These are phyloP conservation scores for Gossypium stocksii DNA, from an alignment of 345 rosid species.

Conservation along the genomic window DNA sequence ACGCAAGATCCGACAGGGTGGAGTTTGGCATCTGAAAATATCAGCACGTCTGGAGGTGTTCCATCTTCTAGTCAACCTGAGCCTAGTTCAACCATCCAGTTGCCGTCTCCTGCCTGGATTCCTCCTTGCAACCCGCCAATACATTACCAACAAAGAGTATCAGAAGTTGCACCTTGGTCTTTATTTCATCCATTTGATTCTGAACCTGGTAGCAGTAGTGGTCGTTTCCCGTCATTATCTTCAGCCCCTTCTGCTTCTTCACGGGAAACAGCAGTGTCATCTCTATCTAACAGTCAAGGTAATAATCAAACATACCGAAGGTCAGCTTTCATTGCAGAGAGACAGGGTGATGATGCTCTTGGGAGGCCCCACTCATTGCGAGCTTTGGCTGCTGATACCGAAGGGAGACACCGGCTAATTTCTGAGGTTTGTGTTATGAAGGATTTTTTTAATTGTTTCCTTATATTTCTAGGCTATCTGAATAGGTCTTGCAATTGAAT, in stretches of 20 bases:
- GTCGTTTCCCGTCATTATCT: conserved; percentile 42
- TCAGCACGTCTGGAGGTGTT: conserved; percentile 35
- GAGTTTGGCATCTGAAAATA: conserved; percentile 51
- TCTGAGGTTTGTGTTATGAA: conserved; percentile 52
- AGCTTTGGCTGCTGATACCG: conserved; percentile 59
- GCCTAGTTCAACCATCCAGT: conserved; percentile 46
- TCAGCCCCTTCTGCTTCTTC: conserved; percentile 56
- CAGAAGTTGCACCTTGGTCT: conserved; percentile 70
- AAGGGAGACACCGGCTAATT: conserved; percentile 64
- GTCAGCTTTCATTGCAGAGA: conserved; percentile 48
- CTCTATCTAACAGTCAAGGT: conserved; percentile 45
- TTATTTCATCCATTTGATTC: conserved; percentile 55
- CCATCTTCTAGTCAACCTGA: conserved; percentile 41
- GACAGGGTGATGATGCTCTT: conserved; percentile 47
- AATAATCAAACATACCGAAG: conserved; percentile 44
- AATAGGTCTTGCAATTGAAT: not conserved
- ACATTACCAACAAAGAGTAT: conserved; percentile 41
- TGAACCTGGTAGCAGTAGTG: conserved; percentile 50
- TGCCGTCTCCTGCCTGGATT: conserved; percentile 49
- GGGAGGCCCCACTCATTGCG: conserved; percentile 57
- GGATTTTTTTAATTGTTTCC: not conserved
- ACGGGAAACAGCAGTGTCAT: conserved; percentile 40
- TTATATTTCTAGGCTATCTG: conserved; percentile 3
- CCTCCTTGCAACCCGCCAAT: conserved; percentile 35
- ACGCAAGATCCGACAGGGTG: conserved; percentile 60